Evolutionary conservation across 768 basidiomycete species (phyloP).

Genomic region (Suillus subluteus): DNA sequence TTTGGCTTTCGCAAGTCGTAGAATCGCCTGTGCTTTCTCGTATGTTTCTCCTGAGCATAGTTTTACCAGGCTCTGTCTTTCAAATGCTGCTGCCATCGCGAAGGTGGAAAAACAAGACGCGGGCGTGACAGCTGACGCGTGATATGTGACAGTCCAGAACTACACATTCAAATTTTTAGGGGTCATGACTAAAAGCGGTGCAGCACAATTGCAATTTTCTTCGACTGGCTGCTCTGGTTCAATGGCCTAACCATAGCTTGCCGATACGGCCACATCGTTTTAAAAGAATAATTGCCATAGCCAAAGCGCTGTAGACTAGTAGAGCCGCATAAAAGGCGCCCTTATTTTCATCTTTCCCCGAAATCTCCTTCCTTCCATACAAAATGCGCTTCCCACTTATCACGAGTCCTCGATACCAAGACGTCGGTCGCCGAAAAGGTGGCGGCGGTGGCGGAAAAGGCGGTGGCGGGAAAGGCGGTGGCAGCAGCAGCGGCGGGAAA

Average conservation of each 20-base stretch:
- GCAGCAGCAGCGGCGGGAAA: slow-evolving; percentile 10
- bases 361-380: neutral
- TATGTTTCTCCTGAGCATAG: slow-evolving; percentile 30
- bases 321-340: neutral
- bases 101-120: slow-evolving; percentile 9
- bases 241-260: neutral
- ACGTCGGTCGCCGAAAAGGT: slow-evolving; percentile 34
- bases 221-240: neutral
- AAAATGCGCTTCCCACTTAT: slow-evolving; percentile 28
- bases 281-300: neutral
- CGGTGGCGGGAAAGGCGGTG: too few species aligned
- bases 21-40: slow-evolving; percentile 26
- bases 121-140: slow-evolving; percentile 1
- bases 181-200: neutral
- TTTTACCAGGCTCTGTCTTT: slow-evolving; percentile 22
- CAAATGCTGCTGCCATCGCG: slow-evolving; percentile 22
- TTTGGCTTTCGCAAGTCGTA: slow-evolving; percentile 24
- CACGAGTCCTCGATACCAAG: slow-evolving; percentile 5
- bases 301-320: neutral
- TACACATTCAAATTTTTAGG: neutral
- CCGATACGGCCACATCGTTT: neutral
- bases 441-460: slow-evolving; percentile 30
- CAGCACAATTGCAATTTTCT: neutral
- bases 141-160: neutral
- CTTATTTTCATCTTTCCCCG: too few species aligned